Base-by-base conservation (phyloP, 192 early-diverging fungal species). In the Backusella australiensis region DNA sequence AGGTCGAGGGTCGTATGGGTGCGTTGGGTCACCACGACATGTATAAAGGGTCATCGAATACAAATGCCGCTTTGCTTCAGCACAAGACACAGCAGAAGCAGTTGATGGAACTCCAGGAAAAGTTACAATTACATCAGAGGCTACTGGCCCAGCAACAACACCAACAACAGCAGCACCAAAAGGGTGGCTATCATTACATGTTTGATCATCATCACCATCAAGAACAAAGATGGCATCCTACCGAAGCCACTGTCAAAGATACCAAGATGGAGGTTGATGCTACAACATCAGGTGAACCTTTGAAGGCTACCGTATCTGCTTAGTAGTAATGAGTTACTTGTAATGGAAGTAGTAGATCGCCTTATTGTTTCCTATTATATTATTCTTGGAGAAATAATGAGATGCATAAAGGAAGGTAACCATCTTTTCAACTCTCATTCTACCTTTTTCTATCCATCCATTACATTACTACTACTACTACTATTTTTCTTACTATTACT, bases 1-100 rank as follows among this genome's bases (percentile, higher is more conserved):
- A 82, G 69, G 76, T 71, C 6, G 42, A 71, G 15, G 70, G 70
- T 26, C 70, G 70, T n/a, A 71, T 71, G 70, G 70, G 70, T 71
- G 70, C 42, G 9, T 34, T 71, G 23, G 41, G 23, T 19, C 56
- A 63, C 29, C 56, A 63, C 2, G 23, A 26, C 1, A 26, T 29
- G 26, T 63, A 63, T 32, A 63, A 63, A 14, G 56, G 56, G 21
- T 63, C 56, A 11, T 34, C 70, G 17, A 49, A 49, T n/a, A 49
- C 46, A 17, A 49, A 49, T 49, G 44, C 39, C 26, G 70, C 70
- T 34, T 49, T 71, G 32, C 70, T 71, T 71, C 70, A 71, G 26
- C 70, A 71, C 29, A 71, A 71, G 29, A 71, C 70, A 9, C 70
- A 71, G 34, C 70, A 71, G 29, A 71, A 44, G 17, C 70, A 71